These are phyloP conservation scores for Boletus fagicola DNA, from an alignment of 768 basidiomycete species.

Conservation along the genomic window DNA sequence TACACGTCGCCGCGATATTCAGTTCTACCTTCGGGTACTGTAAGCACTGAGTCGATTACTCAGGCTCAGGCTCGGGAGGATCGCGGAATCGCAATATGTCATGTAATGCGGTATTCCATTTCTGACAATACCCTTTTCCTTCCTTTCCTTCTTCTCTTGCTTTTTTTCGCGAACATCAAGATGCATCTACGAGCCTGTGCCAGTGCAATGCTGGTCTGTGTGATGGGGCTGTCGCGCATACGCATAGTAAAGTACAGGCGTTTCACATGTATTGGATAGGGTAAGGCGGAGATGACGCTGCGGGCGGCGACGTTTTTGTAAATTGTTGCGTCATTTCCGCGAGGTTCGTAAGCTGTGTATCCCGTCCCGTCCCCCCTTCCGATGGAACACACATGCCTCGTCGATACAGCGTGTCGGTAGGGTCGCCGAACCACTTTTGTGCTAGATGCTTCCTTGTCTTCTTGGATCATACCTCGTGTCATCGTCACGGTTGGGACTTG, in stretches of 20 bases:
- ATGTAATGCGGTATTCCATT: not conserved
- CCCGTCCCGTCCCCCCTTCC: not conserved
- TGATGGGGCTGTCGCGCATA: not conserved
- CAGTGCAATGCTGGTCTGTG: not conserved
- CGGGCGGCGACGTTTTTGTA: not conserved
- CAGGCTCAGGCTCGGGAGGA: constrained; percentile 6
- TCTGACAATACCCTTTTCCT: not conserved
- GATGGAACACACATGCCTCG: constrained; percentile 18
- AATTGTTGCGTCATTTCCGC: constrained; percentile 10
- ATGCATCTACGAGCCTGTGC: not conserved
- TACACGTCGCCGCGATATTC: not conserved
- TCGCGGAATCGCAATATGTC: not conserved
- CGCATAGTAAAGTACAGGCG: not conserved
- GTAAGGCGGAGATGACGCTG: not conserved
- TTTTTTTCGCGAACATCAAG: not conserved
- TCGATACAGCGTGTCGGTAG: constrained; percentile 26
- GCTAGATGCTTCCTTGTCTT: not conserved
- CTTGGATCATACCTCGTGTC: not conserved
- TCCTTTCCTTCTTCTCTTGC: not conserved
- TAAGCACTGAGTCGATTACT: not conserved
- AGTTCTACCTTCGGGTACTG: not conserved
- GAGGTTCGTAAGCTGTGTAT: not conserved
- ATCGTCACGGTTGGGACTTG: not conserved
- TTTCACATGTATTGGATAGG: not conserved
- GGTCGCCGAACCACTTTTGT: constrained; percentile 13